Evolutionary conservation across 768 basidiomycete species (phyloP), one percentile per base, ranked within the genome.

Genomic region (Crassisporium funariophilum): DNA sequence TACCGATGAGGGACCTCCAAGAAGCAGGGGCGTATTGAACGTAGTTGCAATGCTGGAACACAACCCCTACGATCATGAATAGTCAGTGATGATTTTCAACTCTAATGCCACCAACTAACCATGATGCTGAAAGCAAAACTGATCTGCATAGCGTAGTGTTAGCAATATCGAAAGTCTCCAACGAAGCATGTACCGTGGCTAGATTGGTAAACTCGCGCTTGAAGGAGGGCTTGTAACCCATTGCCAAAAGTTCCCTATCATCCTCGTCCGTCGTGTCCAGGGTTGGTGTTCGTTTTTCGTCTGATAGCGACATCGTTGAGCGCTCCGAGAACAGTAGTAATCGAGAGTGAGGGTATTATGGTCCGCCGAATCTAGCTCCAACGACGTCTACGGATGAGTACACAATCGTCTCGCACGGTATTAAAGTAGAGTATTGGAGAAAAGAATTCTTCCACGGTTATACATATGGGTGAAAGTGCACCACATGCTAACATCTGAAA

Each of bases 121-220:
- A 88, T 87, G 53, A 88, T 89, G 58, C 83, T 86, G 70, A 86
- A 88, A 15, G 86, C 83, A 62, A 86, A 88, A 59, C 82, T 82
- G 42, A 85, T 85, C 83, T 84, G 49, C 22, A 38, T 27, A 49
- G 39, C 13, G 35, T 37, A 24, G 23, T 42, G 7, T 58, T 31
- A 27, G 35, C 22, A 36, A 16, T 25, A 15, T 13, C 13, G 31
- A 24, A 34, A 17, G 6, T 23, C 17, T 6, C 15, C n/a, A 35
- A 47, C 20, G 35, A 33, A 31, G n/a, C 11, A 57, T 81, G 49
- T 52, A 86, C 85, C 50, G 86, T 88, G n/a, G 86, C 85, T 23
- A 91, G 65, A 58, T 88, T 89, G 5, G 86, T 82, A 57, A 93
- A 93, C 72, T 93, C 91, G 47, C 91, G 77, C 64, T 82, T 83